Conservation (phyloP, 2,329 filamentous ascomycete species). For the Rachicladosporium sp. region DNA sequence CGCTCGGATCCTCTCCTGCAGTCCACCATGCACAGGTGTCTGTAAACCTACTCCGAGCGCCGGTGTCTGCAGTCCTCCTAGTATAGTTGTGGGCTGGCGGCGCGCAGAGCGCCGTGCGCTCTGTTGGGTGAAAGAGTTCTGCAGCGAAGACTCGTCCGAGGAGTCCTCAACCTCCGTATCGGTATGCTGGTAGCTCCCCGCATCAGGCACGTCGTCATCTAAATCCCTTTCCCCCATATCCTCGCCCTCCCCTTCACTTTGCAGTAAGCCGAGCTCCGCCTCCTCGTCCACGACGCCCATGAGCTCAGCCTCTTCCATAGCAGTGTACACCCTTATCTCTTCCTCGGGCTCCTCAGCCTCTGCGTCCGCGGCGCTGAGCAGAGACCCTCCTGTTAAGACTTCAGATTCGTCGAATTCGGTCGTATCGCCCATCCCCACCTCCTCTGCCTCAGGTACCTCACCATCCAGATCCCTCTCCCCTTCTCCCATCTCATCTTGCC, state of each 20-base stretch:
- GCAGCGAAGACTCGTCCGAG: slow-evolving; percentile 15
- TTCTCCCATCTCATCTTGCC: slow-evolving; percentile 32
- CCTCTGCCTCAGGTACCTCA: slow-evolving; percentile 62
- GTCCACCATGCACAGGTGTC: slow-evolving; percentile 7
- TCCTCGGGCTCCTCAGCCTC: slow-evolving; percentile 24
- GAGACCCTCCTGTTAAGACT: slow-evolving; percentile 34
- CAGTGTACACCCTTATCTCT: slow-evolving; percentile 25
- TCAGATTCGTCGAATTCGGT: slow-evolving; percentile 33
- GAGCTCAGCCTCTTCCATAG: slow-evolving; percentile 36
- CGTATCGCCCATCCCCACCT: slow-evolving; percentile 25
- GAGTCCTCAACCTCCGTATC: slow-evolving; percentile 39
- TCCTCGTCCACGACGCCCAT: slow-evolving; percentile 36
- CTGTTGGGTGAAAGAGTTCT: slow-evolving; percentile 16
- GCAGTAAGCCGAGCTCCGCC: slow-evolving; percentile 29
- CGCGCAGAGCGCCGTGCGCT: slow-evolving; percentile 9
- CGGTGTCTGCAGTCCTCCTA: slow-evolving; percentile 1
- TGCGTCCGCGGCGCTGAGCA: slow-evolving; percentile 12
- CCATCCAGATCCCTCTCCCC: slow-evolving; percentile 36
- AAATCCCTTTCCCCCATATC: slow-evolving; percentile 19
- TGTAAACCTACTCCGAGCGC: neutral
- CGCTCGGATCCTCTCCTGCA: slow-evolving; percentile 20
- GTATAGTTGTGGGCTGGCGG: slow-evolving; percentile 2
- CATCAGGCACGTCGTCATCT: slow-evolving; percentile 41
- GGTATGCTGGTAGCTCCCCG: slow-evolving; percentile 42
- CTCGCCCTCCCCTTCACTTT: slow-evolving; percentile 7